phyloP scores from a whole-genome alignment of 1,139 yeast genomes.

The Zygosaccharomyces pseudobailii region DNA sequence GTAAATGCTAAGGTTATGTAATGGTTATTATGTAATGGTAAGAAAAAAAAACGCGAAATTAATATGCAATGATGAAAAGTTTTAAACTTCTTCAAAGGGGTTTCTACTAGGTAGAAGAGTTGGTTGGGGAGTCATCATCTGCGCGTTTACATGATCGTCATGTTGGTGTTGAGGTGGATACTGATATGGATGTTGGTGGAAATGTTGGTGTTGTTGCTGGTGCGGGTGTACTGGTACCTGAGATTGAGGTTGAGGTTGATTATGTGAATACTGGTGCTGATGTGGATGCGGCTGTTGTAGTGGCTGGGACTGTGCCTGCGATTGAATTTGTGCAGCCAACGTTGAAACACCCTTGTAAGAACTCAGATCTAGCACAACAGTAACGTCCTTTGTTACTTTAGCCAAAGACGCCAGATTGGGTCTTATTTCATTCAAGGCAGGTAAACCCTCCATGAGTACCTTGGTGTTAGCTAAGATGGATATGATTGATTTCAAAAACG shows the following conservation, averaged over 20 bases:
- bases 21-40: not conserved
- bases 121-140: slow-evolving; percentile 20
- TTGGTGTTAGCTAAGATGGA: slow-evolving; percentile 80
- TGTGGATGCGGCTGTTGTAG: slow-evolving; percentile 19
- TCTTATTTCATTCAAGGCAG: slow-evolving; percentile 73
- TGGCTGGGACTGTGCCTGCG: slow-evolving; percentile 6
- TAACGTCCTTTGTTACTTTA: slow-evolving; percentile 84
- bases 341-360: slow-evolving; percentile 42
- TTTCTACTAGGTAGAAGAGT: slow-evolving; percentile 19
- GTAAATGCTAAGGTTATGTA: not conserved
- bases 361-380: slow-evolving; percentile 67
- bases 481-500: slow-evolving; percentile 76
- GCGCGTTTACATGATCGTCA: slow-evolving; percentile 6
- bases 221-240: slow-evolving; percentile 2
- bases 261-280: slow-evolving; percentile 24
- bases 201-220: slow-evolving; percentile 17
- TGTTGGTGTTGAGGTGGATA: not conserved
- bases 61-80: not conserved
- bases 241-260: slow-evolving; percentile 13
- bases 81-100: slow-evolving; percentile 2
- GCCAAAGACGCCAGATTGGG: slow-evolving; percentile 77
- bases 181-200: slow-evolving; percentile 6
- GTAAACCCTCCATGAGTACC: slow-evolving; percentile 74
- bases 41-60: not conserved
- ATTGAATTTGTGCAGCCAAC: slow-evolving; percentile 15